Conservation (phyloP, 1,284 basidiomycete species). For the Sporisorium sorghi region DNA sequence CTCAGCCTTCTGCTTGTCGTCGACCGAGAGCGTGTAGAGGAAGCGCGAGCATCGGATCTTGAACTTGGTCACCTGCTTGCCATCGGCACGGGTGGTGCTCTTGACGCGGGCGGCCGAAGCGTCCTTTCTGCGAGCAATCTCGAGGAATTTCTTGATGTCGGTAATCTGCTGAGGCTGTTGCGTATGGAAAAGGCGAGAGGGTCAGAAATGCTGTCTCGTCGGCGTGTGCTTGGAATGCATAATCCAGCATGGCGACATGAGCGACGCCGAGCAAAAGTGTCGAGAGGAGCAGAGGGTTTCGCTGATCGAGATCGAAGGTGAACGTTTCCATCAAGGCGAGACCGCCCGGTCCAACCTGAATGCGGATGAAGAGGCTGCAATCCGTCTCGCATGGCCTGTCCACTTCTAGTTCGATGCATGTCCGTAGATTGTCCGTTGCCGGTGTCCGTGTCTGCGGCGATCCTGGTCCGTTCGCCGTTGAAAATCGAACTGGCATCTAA, state of each 20-base stretch:
- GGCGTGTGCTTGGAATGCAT: background rate
- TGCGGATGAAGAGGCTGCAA: no score
- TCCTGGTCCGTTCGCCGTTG: no score
- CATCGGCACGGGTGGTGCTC: constrained; percentile 84
- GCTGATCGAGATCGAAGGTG: background rate
- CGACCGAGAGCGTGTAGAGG: constrained; percentile 95
- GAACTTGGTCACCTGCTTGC: constrained; percentile 86
- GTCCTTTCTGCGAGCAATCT: constrained; percentile 85
- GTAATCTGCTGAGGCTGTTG: constrained; percentile 92
- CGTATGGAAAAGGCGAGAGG: background rate
- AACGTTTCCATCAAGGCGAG: no score
- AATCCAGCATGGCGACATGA: background rate
- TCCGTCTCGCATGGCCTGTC: no score
- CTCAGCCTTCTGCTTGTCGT: constrained; percentile 98
- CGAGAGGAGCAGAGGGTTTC: constrained; percentile 7
- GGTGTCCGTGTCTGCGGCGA: no score
- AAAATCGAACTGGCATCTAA: background rate
- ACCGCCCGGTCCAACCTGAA: no score
- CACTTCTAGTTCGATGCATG: no score
- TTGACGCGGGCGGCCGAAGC: constrained; percentile 93
- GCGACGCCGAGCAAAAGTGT: constrained; percentile 5
- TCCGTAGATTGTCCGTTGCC: no score
- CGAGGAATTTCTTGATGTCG: constrained; percentile 99
- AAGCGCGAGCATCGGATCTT: constrained; percentile 97
- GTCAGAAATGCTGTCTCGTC: constrained; percentile 22